Conservation (phyloP, 306 rosid genomes). For the Herpetospermum pedunculosum region DNA sequence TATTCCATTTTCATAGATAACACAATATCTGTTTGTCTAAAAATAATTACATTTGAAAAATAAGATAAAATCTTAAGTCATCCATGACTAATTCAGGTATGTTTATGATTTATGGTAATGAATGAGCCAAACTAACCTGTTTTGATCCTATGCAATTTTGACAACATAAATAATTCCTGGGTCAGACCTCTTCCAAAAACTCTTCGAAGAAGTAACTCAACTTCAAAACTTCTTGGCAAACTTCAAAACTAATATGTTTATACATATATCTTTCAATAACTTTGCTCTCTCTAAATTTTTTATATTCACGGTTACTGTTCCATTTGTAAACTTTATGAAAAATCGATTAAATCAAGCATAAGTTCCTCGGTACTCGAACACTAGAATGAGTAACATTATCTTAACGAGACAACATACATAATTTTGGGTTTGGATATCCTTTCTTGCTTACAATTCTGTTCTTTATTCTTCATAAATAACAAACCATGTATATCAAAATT, state of each 20-base stretch:
- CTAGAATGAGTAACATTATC: neutral
- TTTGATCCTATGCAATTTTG: neutral
- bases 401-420: neutral
- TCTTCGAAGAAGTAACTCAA: neutral
- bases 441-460: neutral
- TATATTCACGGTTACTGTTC: neutral
- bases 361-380: neutral
- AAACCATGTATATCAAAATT: neutral
- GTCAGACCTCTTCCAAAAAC: neutral
- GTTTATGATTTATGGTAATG: neutral
- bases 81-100: neutral
- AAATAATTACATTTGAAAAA: neutral
- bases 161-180: neutral
- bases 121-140: neutral
- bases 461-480: neutral
- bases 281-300: neutral
- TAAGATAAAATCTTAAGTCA: neutral
- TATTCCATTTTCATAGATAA: neutral
- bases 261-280: neutral
- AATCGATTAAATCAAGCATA: neutral
- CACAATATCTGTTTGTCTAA: neutral
- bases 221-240: neutral
- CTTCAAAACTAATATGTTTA: neutral
- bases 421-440: neutral
- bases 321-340: neutral